These are phyloP conservation scores for Arthrobotrys entomopaga DNA, from an alignment of 2,329 filamentous ascomycete genomes.

Conservation along the genomic window DNA sequence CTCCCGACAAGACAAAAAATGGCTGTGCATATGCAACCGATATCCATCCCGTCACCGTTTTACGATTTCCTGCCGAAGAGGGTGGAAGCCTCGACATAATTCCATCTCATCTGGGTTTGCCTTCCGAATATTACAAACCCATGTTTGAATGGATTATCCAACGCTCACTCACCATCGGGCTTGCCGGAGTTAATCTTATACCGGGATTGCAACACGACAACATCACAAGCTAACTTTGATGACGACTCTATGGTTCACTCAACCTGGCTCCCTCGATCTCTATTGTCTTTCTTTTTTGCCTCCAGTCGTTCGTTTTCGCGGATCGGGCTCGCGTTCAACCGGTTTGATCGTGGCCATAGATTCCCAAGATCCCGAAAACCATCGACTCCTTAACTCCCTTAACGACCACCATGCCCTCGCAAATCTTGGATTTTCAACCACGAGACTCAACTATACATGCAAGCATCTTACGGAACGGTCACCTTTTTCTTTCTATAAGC, in stretches of 20 bases:
- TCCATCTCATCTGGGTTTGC: slow-evolving; percentile 10
- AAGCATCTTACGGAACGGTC: slow-evolving; percentile 45
- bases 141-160: background rate
- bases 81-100: slow-evolving; percentile 16
- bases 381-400: slow-evolving; percentile 33
- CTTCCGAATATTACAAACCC: slow-evolving; percentile 18
- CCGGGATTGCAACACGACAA: slow-evolving; percentile 38
- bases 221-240: slow-evolving; percentile 35
- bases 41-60: slow-evolving; percentile 3
- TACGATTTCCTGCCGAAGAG: slow-evolving; percentile 28
- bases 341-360: slow-evolving; percentile 37
- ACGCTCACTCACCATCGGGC: slow-evolving; percentile 6
- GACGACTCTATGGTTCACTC: slow-evolving; percentile 40
- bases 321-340: slow-evolving; percentile 49
- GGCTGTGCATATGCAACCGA: slow-evolving; percentile 47
- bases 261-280: slow-evolving; percentile 30
- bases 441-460: slow-evolving; percentile 53
- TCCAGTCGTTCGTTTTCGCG: slow-evolving; percentile 18
- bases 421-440: slow-evolving; percentile 42
- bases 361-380: slow-evolving; percentile 25
- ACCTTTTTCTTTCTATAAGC: slow-evolving; percentile 30
- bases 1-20: slow-evolving; percentile 15
- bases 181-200: slow-evolving; percentile 24
- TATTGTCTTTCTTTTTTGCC: slow-evolving; percentile 7
- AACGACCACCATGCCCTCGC: slow-evolving; percentile 46